Evolutionary conservation across 352 stramenopile species (phyloP), one percentile per base, ranked within the genome.

Genomic region (Pythium monospermum): DNA sequence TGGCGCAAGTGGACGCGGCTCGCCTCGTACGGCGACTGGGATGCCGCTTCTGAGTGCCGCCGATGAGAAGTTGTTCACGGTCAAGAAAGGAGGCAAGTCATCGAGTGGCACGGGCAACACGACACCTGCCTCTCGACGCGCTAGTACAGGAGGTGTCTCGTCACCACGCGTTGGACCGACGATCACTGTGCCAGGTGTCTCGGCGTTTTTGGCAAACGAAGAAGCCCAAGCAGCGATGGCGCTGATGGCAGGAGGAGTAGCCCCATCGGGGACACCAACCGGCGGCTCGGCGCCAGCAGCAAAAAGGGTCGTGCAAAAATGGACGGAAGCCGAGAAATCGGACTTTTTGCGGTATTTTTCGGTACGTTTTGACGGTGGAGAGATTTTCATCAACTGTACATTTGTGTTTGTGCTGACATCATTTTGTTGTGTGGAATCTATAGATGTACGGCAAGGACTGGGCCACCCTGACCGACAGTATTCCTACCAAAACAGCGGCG

Each of bases 221-320:
- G 57, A 64, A 13, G 57, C 57, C 1, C 57, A 64, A 33, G 51
- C 57, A 13, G 57, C 57, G n/a, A 42, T 60, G 28, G 57, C 57
- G 0, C 44, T 64, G 0, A 26, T 64, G 15, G 35, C 35, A 33
- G 55, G 55, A 16, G 50, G 30, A 7, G 53, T 53, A 42, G 40
- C 57, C n/a, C 16, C 18, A 2, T 41, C 57, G 13, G 52, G 48
- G 1, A 68, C 59, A 4, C 59, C 59, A 3, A 68, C 59, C 2
- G 52, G 48, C 11, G 59, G 43, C 39, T 47, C 50, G 3, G 53
- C 57, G 28, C 77, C 73, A 19, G 55, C 69, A 1, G 55, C 69
- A 1, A 94, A 93, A 42, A 82, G 83, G 31, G 79, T 92, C 35
- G 84, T 94, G 37, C 85, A 96, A 42, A 96, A 95, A 51, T 96